Conservation (phyloP, 805 yeast species). For the Barnettozyma sucrosica region DNA sequence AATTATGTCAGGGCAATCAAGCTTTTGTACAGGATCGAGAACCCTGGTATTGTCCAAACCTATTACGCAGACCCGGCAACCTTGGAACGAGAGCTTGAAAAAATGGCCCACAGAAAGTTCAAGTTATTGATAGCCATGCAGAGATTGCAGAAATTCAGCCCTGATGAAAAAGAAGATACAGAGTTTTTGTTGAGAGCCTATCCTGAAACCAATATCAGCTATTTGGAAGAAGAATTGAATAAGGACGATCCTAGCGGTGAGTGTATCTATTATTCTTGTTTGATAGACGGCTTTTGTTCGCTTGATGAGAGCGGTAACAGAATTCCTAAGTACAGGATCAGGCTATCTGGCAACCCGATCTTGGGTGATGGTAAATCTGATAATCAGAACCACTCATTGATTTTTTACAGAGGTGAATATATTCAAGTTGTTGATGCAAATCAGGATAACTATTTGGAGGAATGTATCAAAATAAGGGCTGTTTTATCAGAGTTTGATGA, state of each 20-base stretch:
- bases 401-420: constrained; percentile 90
- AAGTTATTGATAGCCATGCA: constrained; percentile 84
- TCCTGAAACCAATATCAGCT: constrained; percentile 58
- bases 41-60: constrained; percentile 43
- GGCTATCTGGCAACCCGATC: constrained; percentile 88
- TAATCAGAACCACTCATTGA: constrained; percentile 83
- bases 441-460: constrained; percentile 93
- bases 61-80: constrained; percentile 46
- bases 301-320: constrained; percentile 51
- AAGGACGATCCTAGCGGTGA: constrained; percentile 24
- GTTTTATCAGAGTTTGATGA: constrained; percentile 91
- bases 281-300: constrained; percentile 56
- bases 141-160: constrained; percentile 58
- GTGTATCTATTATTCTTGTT: constrained; percentile 51
- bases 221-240: constrained; percentile 41
- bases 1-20: constrained; percentile 72
- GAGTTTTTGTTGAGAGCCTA: constrained; percentile 63
- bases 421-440: constrained; percentile 94
- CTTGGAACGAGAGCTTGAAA: constrained; percentile 57
- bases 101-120: constrained; percentile 76
- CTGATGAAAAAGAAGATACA: constrained; percentile 62
- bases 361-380: constrained; percentile 96
- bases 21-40: constrained; percentile 62
- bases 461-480: constrained; percentile 84
- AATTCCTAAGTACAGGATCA: constrained; percentile 58